phyloP scores from a whole-genome alignment of 2,329 filamentous ascomycete genomes.

The Fusarium guadeloupense region DNA sequence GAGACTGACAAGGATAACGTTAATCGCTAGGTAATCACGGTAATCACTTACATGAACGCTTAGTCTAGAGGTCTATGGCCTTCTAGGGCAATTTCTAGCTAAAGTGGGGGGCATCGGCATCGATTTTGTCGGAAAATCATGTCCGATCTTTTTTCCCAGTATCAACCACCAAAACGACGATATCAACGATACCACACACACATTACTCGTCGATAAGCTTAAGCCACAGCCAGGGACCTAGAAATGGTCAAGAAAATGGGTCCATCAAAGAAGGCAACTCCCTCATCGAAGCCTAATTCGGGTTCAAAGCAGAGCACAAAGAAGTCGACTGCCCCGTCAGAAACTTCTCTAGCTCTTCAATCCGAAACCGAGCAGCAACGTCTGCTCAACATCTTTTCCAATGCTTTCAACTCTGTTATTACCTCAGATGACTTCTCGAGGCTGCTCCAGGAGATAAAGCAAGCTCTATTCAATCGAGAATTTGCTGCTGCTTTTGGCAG shows the following conservation, averaged over 20 bases:
- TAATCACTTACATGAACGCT: constrained; percentile 12
- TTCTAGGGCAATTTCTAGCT: constrained; percentile 15
- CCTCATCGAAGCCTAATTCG: constrained; percentile 17
- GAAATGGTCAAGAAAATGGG: constrained; percentile 41
- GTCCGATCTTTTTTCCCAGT: constrained; percentile 16
- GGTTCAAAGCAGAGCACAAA: constrained; percentile 30
- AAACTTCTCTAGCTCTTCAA: constrained; percentile 28
- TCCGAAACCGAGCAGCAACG: constrained; percentile 64
- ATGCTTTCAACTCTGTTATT: constrained; percentile 66
- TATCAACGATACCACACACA: constrained; percentile 5
- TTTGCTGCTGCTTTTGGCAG: constrained; percentile 82
- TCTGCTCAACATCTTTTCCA: constrained; percentile 77
- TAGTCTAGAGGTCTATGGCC: not conserved
- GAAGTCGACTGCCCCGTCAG: constrained; percentile 23
- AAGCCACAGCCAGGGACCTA: constrained; percentile 10
- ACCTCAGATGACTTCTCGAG: constrained; percentile 57
- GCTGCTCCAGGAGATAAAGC: constrained; percentile 83
- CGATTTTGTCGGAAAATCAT: constrained; percentile 20
- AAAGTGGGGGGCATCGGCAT: constrained; percentile 22
- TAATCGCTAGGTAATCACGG: too few species aligned
- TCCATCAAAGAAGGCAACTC: constrained; percentile 33
- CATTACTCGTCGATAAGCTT: not conserved
- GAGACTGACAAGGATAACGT: constrained; percentile 15
- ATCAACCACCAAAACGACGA: constrained; percentile 8
- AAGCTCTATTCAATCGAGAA: constrained; percentile 85